phyloP scores from a whole-genome alignment of 768 basidiomycete species.

The Udeniomyces megalosporus region DNA sequence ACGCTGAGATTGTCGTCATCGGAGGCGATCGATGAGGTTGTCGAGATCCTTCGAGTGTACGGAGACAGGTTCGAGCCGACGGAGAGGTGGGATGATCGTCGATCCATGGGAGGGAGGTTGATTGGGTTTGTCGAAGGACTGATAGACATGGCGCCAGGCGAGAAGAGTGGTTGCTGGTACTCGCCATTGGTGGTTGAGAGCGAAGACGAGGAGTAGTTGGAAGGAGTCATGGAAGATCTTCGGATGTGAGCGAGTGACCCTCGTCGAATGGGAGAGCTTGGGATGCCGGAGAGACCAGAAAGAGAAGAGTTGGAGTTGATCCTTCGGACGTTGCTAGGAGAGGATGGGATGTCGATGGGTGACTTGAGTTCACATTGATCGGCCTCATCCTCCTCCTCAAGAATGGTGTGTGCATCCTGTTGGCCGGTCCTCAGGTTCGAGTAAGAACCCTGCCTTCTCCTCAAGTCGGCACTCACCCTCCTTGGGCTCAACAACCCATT shows the following conservation, averaged over 20 bases:
- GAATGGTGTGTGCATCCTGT: neutral
- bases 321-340: neutral
- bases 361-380: neutral
- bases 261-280: neutral
- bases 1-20: no score
- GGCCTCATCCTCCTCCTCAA: slow-evolving; percentile 3
- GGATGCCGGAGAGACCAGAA: neutral
- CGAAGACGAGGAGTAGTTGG: neutral
- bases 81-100: no score
- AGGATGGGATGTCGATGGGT: neutral
- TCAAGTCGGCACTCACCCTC: no score
- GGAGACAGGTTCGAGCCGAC: neutral
- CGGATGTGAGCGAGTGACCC: neutral
- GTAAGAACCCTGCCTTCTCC: no score
- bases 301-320: no score
- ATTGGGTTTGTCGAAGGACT: no score
- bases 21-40: no score
- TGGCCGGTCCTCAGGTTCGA: no score
- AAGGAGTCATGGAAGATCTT: neutral
- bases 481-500: neutral
- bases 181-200: neutral
- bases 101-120: no score
- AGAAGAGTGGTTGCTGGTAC: neutral
- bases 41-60: neutral
- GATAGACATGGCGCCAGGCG: no score